Conservation (phyloP, 75 land plant genomes). For the Chamaecyparis obtusa region DNA sequence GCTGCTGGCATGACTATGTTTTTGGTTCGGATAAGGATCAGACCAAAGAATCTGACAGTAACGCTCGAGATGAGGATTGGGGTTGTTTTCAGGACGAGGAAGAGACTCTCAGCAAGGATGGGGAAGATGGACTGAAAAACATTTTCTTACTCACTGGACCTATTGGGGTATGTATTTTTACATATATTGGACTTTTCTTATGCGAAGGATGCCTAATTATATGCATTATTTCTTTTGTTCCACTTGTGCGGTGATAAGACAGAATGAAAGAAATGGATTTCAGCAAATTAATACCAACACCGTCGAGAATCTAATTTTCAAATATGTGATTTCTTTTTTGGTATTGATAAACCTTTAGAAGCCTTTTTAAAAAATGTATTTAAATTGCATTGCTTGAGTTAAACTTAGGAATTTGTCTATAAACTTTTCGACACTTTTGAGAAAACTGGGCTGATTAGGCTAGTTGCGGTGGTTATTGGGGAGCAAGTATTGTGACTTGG, state of each 20-base stretch:
- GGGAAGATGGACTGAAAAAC: constrained; percentile 46
- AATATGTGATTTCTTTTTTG: too few species aligned
- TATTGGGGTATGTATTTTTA: constrained; percentile 63
- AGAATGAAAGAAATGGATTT: background rate
- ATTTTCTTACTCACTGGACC: constrained; percentile 84
- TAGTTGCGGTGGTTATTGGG: too few species aligned
- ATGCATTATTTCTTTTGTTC: background rate
- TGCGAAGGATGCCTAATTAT: background rate
- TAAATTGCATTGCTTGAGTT: too few species aligned
- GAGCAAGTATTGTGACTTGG: too few species aligned
- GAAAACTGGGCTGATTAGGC: too few species aligned
- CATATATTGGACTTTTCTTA: background rate
- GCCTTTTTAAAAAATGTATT: too few species aligned
- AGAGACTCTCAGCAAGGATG: constrained; percentile 32
- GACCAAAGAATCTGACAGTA: constrained; percentile 8
- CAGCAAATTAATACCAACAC: background rate
- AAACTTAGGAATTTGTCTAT: too few species aligned
- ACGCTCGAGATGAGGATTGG: constrained; percentile 26
- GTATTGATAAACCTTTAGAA: too few species aligned
- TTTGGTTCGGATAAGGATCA: constrained; percentile 16
- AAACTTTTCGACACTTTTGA: too few species aligned
- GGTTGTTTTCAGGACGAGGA: constrained; percentile 32
- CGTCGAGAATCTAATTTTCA: too few species aligned
- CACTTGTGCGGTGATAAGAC: background rate
- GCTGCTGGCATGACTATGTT: constrained; percentile 52